phyloP scores from a whole-genome alignment of 176 grass and related monocot genomes.

The Zea luxurians region DNA sequence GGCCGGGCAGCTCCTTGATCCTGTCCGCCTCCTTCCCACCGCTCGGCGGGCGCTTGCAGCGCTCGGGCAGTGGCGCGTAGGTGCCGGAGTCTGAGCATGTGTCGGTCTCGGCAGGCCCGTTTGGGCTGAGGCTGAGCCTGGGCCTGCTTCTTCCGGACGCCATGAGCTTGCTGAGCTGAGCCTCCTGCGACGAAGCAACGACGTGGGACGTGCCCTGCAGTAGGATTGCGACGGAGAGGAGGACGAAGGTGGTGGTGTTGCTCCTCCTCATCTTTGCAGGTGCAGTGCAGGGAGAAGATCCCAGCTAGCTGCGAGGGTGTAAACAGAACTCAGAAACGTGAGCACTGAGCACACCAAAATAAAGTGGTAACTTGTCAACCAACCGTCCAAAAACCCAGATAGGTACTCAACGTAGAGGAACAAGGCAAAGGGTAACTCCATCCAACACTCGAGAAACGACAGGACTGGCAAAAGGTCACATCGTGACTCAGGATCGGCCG shows the following conservation, averaged over 20 bases:
- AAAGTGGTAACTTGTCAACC: no score
- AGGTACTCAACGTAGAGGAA: no score
- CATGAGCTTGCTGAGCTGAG: conserved; percentile 29
- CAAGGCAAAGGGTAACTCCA: background rate
- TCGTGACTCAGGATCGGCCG: background rate
- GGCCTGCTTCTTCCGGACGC: background rate
- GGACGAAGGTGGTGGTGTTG: background rate
- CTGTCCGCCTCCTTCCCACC: conserved; percentile 41
- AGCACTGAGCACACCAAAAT: no score
- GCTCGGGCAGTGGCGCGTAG: conserved; percentile 7
- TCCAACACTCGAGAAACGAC: background rate
- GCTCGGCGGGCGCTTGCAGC: background rate
- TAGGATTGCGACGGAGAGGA: background rate
- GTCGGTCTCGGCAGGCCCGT: background rate
- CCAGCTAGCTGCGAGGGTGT: no score
- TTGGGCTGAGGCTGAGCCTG: background rate
- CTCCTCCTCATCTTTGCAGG: conserved; percentile 7
- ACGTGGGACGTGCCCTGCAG: background rate
- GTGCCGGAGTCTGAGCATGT: background rate
- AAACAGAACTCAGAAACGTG: no score
- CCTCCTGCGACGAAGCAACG: conserved; percentile 26
- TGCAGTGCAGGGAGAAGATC: no score
- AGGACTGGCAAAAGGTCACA: background rate
- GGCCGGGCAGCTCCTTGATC: conserved; percentile 40
- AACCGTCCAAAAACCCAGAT: background rate